Conservation (phyloP, 2,329 filamentous ascomycete genomes). For the Cladosporium sp. region DNA sequence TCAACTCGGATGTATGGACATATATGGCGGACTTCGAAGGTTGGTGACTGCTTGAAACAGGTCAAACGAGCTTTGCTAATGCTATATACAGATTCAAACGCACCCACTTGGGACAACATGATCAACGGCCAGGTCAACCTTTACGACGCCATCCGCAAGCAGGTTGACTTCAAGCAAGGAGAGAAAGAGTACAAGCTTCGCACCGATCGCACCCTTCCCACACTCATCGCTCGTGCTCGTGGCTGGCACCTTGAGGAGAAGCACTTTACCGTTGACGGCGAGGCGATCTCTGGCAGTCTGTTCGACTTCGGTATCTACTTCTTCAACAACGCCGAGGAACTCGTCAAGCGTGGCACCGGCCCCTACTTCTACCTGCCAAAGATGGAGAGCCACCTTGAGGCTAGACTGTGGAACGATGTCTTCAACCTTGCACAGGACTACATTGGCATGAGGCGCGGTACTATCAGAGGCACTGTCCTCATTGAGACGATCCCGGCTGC, state of each 20-base stretch:
- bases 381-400: constrained; percentile 93
- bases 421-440: constrained; percentile 96
- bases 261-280: constrained; percentile 91
- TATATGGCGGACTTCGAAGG: constrained; percentile 99
- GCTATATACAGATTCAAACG: constrained; percentile 67
- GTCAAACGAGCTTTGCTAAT: not conserved
- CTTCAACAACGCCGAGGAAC: constrained; percentile 93
- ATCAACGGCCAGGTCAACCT: constrained; percentile 97
- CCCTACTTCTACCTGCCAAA: constrained; percentile 98
- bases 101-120: constrained; percentile 99
- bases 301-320: constrained; percentile 99
- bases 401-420: constrained; percentile 93
- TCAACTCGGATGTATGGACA: constrained; percentile 95
- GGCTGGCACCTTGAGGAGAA: constrained; percentile 99
- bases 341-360: constrained; percentile 75
- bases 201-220: constrained; percentile 79
- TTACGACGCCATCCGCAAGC: constrained; percentile 87
- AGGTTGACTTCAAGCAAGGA: constrained; percentile 95
- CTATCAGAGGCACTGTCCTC: constrained; percentile 88
- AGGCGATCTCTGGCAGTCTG: constrained; percentile 84
- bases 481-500: constrained; percentile 97
- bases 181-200: constrained; percentile 96
- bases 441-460: constrained; percentile 82
- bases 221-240: constrained; percentile 87
- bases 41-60: constrained; percentile 40